Percentiles rank a stretch among this genome's conserved stretches.
These are phyloP conservation scores for Paraleonurus japonicus DNA, from an alignment of 257 asterid genomes.

Conservation along the genomic window DNA sequence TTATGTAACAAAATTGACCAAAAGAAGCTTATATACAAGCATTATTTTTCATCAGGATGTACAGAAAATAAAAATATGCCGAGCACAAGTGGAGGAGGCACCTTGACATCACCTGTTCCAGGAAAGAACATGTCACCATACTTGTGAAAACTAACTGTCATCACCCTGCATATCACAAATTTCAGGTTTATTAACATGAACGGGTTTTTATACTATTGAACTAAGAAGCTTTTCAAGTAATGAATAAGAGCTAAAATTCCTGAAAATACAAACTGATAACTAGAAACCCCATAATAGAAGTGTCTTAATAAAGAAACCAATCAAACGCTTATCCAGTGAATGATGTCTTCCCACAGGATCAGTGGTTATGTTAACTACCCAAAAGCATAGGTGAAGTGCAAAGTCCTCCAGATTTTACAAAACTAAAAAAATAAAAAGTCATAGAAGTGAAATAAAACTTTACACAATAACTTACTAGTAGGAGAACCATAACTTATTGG, in stretches of 20 bases:
- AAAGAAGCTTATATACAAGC: constrained; percentile 8
- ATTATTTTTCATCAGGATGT: background rate
- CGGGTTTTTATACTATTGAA: background rate
- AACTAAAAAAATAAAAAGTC: background rate
- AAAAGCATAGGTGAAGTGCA: background rate
- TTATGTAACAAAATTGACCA: constrained; percentile 4
- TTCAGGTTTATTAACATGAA: constrained; percentile 18
- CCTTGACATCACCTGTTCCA: constrained; percentile 98
- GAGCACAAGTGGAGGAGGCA: constrained; percentile 37
- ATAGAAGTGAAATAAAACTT: background rate
- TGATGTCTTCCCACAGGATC: background rate
- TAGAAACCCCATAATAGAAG: background rate
- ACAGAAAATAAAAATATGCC: constrained; percentile 14
- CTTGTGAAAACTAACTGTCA: constrained; percentile 99
- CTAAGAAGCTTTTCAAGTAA: background rate
- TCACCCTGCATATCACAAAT: constrained; percentile 66
- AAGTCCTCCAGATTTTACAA: background rate
- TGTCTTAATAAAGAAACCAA: background rate
- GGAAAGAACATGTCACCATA: constrained; percentile 96
- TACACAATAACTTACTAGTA: background rate
- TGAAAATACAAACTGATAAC: background rate
- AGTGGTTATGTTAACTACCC: background rate
- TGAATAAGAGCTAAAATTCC: constrained; percentile 4
- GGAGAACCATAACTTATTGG: constrained; percentile 13
- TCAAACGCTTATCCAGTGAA: background rate